phyloP scores from a whole-genome alignment of 2,329 filamentous ascomycete species.

The Diplodia intermedia region DNA sequence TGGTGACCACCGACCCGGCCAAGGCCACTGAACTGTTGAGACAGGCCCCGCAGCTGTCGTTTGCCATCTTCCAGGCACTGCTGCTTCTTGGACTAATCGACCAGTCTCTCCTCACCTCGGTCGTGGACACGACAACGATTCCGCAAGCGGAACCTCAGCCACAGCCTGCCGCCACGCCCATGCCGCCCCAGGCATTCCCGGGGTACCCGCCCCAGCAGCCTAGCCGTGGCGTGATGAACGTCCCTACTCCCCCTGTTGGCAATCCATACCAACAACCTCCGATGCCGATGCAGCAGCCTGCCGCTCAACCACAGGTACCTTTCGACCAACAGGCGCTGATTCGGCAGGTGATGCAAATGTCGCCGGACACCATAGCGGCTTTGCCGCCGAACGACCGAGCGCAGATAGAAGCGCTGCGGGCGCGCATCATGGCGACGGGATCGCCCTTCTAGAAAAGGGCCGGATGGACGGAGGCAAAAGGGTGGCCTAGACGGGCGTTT shows the following conservation, averaged over 20 bases:
- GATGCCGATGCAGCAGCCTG: constrained; percentile 51
- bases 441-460: constrained; percentile 24
- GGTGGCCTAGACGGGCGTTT: constrained; percentile 29
- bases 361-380: constrained; percentile 79
- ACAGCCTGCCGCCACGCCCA: constrained; percentile 48
- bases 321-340: constrained; percentile 75
- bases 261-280: constrained; percentile 46
- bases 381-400: constrained; percentile 76
- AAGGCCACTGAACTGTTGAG: constrained; percentile 86
- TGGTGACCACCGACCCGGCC: constrained; percentile 80
- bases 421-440: constrained; percentile 59
- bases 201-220: constrained; percentile 44
- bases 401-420: constrained; percentile 80
- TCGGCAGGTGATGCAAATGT: constrained; percentile 79
- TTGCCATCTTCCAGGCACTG: constrained; percentile 93
- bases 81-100: constrained; percentile 93
- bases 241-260: constrained; percentile 59
- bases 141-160: constrained; percentile 43
- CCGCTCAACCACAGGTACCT: constrained; percentile 43
- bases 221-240: constrained; percentile 48
- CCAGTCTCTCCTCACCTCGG: constrained; percentile 78
- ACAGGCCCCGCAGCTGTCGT: constrained; percentile 89
- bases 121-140: constrained; percentile 68
- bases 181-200: constrained; percentile 44
- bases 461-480: neutral